Evolutionary conservation across 176 grass and related monocot species (phyloP), one percentile per base, ranked within the genome.

Genomic region (Phragmites australis): DNA sequence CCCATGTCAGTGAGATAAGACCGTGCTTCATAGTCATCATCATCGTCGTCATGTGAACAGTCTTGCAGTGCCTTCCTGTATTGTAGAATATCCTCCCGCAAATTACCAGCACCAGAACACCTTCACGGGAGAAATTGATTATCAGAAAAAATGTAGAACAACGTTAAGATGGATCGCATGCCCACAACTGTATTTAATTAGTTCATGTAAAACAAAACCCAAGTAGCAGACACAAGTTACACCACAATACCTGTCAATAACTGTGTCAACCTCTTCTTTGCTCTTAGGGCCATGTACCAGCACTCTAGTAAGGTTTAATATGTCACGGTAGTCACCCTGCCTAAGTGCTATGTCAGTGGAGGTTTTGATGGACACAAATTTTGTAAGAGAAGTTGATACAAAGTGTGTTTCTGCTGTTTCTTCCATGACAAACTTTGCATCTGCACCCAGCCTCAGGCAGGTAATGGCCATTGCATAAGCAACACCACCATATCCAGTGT

Each of bases 391-490:
- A 62, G 89, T 94, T 81, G 86, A 97, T 70, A 98, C 86, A 60
- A 91, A 98, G 82, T 93, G 90, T 82, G 92, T 95, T 80, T 98
- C 96, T 34, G 87, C 90, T 40, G 92, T 91, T 76, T 95, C 75
- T 75, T 94, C 96, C 56, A 91, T 86, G 22, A 87, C 75, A 76
- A 98, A 98, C 59, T 88, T 93, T 53, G 75, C 47, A 89, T 98
- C 92, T 83, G 96, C 96, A 67, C 83, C 53, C 21, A 98, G 78
- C 66, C 88, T 51, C 32, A 95, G 75, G 87, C 96, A 98, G 74
- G 86, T 98, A 68, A 98, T 95, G 55, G 90, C 88, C 96, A 93
- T 98, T 40, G 96, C 90, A 87, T 98, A 98, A 73, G 96, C 90
- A 88, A 98, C 92, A 42, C 96, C 88, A 15, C 92, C 90, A 88